Conservation (phyloP, 139 green algal species). For the Eudorina sp. region DNA sequence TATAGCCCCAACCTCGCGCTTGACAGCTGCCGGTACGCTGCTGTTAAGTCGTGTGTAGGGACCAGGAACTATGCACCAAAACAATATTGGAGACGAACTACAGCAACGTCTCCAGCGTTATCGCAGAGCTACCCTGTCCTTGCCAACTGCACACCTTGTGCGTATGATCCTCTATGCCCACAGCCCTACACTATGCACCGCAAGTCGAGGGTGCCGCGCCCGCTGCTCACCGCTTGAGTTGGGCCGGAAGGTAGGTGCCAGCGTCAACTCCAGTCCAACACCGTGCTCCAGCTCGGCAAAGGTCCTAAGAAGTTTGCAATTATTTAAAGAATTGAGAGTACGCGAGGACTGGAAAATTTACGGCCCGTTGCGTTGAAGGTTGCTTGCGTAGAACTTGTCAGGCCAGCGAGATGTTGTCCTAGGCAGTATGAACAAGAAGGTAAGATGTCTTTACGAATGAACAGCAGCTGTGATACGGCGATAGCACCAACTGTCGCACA, state of each 20-base stretch:
- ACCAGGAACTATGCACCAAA: too few species aligned
- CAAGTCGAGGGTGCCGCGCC: too few species aligned
- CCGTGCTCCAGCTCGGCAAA: not conserved
- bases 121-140: not conserved
- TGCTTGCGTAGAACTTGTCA: not conserved
- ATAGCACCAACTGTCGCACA: constrained; percentile 19
- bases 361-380: not conserved
- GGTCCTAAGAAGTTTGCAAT: not conserved
- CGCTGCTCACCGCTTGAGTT: not conserved
- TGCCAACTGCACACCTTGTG: too few species aligned
- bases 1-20: not conserved
- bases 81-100: not conserved
- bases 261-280: constrained; percentile 14
- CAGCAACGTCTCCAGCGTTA: not conserved
- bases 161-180: not conserved
- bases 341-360: not conserved
- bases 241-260: not conserved
- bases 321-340: not conserved
- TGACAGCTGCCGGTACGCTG: too few species aligned
- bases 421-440: not conserved
- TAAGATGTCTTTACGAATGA: not conserved
- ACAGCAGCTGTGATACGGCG: not conserved
- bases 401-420: not conserved
- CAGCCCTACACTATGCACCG: not conserved
- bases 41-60: too few species aligned